phyloP scores from a whole-genome alignment of 345 rosid species.

The Lepidium didymum region DNA sequence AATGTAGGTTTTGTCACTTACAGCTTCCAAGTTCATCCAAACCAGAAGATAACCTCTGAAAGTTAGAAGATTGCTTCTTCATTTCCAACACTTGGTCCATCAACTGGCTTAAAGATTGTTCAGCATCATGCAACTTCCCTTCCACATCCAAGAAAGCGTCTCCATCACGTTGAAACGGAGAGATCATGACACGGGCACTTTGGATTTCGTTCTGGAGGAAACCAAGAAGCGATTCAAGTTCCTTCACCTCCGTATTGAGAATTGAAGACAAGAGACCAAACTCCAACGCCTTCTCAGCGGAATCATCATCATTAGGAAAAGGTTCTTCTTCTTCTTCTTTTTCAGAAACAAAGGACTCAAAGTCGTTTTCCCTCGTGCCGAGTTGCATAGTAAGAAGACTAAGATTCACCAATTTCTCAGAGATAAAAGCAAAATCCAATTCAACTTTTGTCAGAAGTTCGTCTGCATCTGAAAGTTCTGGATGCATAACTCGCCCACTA shows the following conservation, averaged over 20 bases:
- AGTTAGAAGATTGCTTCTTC: constrained; percentile 50
- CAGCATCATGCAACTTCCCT: constrained; percentile 50
- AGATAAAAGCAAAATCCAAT: constrained; percentile 61
- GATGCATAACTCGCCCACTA: constrained; percentile 30
- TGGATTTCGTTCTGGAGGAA: constrained; percentile 33
- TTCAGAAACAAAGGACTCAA: constrained; percentile 47
- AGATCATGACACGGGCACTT: constrained; percentile 34
- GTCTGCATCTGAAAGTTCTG: constrained; percentile 34
- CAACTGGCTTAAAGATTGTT: constrained; percentile 47
- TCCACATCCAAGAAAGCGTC: constrained; percentile 43
- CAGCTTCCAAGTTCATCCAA: constrained; percentile 38
- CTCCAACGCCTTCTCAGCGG: constrained; percentile 51
- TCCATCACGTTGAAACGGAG: constrained; percentile 42
- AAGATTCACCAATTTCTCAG: constrained; percentile 74
- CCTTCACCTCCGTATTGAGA: constrained; percentile 58
- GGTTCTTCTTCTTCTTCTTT: constrained; percentile 25
- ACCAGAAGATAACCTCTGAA: constrained; percentile 47
- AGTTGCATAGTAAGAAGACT: constrained; percentile 68
- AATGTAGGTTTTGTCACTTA: constrained; percentile 27
- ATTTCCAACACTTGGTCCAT: constrained; percentile 58
- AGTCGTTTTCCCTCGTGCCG: constrained; percentile 61
- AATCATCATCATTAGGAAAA: constrained; percentile 14
- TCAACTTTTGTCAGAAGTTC: constrained; percentile 54
- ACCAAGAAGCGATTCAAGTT: constrained; percentile 43
- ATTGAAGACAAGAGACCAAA: constrained; percentile 63